phyloP scores from a whole-genome alignment of 768 basidiomycete genomes.

The Pleurotus platypus region DNA sequence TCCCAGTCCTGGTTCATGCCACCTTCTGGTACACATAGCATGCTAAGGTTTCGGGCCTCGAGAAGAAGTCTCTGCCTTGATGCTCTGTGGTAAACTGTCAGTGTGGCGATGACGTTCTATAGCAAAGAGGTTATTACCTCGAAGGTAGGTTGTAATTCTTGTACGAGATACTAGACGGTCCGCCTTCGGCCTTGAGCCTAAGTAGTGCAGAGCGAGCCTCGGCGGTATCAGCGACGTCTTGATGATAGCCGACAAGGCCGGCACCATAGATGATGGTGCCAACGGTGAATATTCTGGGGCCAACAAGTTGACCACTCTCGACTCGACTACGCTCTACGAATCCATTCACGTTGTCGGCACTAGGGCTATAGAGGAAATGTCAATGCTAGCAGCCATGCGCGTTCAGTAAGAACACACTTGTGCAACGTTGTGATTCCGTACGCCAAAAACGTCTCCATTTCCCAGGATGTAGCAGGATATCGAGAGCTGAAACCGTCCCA shows the following conservation, averaged over 20 bases:
- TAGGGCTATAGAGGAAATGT: conserved; percentile 43
- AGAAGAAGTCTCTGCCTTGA: conserved; percentile 64
- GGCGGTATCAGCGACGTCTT: conserved; percentile 56
- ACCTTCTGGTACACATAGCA: conserved; percentile 75
- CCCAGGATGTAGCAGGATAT: conserved; percentile 69
- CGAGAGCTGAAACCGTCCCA: conserved; percentile 53
- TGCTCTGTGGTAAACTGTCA: conserved; percentile 26
- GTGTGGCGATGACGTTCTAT: neutral
- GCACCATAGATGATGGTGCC: conserved; percentile 65
- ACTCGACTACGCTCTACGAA: conserved; percentile 65
- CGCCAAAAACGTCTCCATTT: conserved; percentile 70
- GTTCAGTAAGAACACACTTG: conserved; percentile 42
- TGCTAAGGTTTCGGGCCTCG: conserved; percentile 56
- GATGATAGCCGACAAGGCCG: conserved; percentile 41
- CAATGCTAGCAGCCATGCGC: no score
- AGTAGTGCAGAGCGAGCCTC: conserved; percentile 66
- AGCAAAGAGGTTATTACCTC: conserved; percentile 31
- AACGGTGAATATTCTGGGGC: conserved; percentile 71
- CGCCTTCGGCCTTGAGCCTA: conserved; percentile 71
- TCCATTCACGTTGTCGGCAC: conserved; percentile 55
- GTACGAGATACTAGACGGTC: conserved; percentile 67
- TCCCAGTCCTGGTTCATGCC: conserved; percentile 84
- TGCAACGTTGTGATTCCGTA: conserved; percentile 76
- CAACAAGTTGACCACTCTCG: conserved; percentile 65
- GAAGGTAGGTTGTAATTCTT: conserved; percentile 76